Conservation (phyloP, 2,329 filamentous ascomycete genomes). For the Tympanopsis confertula region DNA sequence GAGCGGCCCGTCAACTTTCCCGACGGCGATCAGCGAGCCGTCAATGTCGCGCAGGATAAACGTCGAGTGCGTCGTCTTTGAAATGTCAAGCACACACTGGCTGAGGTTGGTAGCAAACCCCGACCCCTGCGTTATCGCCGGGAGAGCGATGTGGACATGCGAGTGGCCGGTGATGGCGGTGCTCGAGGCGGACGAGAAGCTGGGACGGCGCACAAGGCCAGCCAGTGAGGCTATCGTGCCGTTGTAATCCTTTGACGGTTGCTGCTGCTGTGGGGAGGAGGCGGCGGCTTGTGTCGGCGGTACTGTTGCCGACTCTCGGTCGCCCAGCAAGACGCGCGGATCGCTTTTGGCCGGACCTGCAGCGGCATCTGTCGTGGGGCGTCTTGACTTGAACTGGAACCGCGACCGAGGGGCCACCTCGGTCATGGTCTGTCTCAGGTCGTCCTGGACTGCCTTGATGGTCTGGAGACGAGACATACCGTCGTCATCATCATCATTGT, state of each 20-base stretch:
- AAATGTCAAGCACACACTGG: slow-evolving; percentile 71
- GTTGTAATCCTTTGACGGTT: slow-evolving; percentile 39
- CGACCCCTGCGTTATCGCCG: slow-evolving; percentile 56
- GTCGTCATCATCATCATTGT: not conserved
- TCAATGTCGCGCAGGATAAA: slow-evolving; percentile 56
- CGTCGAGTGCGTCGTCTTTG: slow-evolving; percentile 45
- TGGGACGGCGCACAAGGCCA: slow-evolving; percentile 41
- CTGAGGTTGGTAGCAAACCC: slow-evolving; percentile 61
- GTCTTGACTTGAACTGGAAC: slow-evolving; percentile 65
- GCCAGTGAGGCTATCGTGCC: slow-evolving; percentile 33
- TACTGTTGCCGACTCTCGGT: slow-evolving; percentile 17
- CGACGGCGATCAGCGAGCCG: slow-evolving; percentile 64
- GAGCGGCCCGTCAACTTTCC: slow-evolving; percentile 66
- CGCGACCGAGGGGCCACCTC: slow-evolving; percentile 64
- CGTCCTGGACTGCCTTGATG: slow-evolving; percentile 71
- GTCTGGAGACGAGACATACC: slow-evolving; percentile 31
- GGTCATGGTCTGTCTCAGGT: slow-evolving; percentile 58
- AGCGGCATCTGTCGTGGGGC: not conserved
- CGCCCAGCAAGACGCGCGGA: slow-evolving; percentile 20
- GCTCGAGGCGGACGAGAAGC: slow-evolving; percentile 48
- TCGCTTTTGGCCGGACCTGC: slow-evolving; percentile 23
- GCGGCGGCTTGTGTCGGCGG: slow-evolving; percentile 12
- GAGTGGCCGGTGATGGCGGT: slow-evolving; percentile 57
- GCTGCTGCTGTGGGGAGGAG: not conserved
- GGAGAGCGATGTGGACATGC: slow-evolving; percentile 66